Conservation (phyloP, 1,139 yeast genomes). For the Pichia sp. region DNA sequence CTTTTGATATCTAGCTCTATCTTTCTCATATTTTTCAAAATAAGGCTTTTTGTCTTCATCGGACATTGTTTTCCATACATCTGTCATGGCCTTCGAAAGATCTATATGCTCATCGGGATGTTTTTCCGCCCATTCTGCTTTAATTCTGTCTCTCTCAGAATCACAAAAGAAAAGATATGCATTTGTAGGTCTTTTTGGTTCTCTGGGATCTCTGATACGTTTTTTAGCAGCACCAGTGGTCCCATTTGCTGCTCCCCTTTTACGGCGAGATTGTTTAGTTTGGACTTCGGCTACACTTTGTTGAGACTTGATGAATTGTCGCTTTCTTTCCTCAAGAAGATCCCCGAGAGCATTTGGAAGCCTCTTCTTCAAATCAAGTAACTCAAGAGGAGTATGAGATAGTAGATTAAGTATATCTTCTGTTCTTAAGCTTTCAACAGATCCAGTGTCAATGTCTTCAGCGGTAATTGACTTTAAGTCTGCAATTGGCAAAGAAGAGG, state of each 20-base stretch:
- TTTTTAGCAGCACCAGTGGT: slow-evolving; percentile 19
- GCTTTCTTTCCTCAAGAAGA: slow-evolving; percentile 12
- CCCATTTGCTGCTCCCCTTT: slow-evolving; percentile 12
- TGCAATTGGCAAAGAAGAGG: slow-evolving; percentile 24
- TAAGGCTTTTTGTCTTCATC: slow-evolving; percentile 70
- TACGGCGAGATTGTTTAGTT: slow-evolving; percentile 11
- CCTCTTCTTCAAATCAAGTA: slow-evolving; percentile 5
- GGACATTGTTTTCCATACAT: slow-evolving; percentile 73
- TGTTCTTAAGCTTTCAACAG: slow-evolving; percentile 22
- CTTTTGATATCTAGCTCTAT: slow-evolving; percentile 62
- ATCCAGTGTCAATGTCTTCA: slow-evolving; percentile 21
- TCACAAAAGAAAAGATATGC: slow-evolving; percentile 87
- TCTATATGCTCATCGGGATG: slow-evolving; percentile 48
- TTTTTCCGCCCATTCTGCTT: slow-evolving; percentile 42
- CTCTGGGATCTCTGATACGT: slow-evolving; percentile 60
- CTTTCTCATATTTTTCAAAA: slow-evolving; percentile 71
- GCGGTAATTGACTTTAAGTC: slow-evolving; percentile 18
- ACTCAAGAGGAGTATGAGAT: slow-evolving; percentile 6
- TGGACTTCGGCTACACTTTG: slow-evolving; percentile 1
- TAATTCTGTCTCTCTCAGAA: slow-evolving; percentile 67
- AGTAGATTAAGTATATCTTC: slow-evolving; percentile 22
- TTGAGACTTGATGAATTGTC: slow-evolving; percentile 7
- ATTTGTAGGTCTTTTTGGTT: slow-evolving; percentile 85
- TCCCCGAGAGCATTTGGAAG: slow-evolving; percentile 13
- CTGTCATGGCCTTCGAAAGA: slow-evolving; percentile 71